phyloP scores from a whole-genome alignment of 2,329 filamentous ascomycete genomes.

The Fusarium sp. region DNA sequence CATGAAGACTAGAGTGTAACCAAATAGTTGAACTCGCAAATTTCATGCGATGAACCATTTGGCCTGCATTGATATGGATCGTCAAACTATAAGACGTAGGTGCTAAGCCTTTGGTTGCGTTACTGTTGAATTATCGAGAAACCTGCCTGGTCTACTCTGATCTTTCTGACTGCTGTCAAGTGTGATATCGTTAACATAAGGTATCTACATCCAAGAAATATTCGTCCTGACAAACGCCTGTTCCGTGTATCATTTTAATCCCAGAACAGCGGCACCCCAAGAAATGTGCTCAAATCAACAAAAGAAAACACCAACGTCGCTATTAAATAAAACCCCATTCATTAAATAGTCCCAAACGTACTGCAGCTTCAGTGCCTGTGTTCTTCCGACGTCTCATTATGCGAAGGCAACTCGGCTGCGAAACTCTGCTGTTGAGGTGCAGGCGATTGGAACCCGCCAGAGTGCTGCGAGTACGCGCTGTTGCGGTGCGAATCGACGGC shows the following conservation, averaged over 20 bases:
- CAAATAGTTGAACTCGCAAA: background rate
- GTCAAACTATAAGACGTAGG: background rate
- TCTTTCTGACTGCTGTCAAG: background rate
- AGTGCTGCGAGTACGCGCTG: constrained; percentile 47
- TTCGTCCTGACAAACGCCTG: constrained; percentile 26
- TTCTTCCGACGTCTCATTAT: constrained; percentile 63
- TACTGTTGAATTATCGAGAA: background rate
- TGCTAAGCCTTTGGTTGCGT: background rate
- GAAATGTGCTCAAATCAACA: background rate
- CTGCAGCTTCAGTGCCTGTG: constrained; percentile 45
- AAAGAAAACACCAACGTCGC: constrained; percentile 13
- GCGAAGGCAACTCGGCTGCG: constrained; percentile 60
- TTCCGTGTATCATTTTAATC: constrained; percentile 19
- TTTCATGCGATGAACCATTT: background rate
- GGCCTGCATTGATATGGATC: background rate
- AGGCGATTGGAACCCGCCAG: constrained; percentile 54
- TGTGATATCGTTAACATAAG: constrained; percentile 20
- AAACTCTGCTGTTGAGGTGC: constrained; percentile 58
- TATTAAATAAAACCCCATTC: background rate
- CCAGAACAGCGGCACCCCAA: constrained; percentile 9
- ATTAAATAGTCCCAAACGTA: background rate
- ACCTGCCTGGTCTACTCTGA: too few relatives aligned
- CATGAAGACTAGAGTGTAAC: background rate
- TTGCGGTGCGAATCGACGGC: constrained; percentile 42
- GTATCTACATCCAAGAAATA: constrained; percentile 15